Base-by-base conservation (phyloP, 2,329 filamentous ascomycete species). In the Fusarium dimerum region DNA sequence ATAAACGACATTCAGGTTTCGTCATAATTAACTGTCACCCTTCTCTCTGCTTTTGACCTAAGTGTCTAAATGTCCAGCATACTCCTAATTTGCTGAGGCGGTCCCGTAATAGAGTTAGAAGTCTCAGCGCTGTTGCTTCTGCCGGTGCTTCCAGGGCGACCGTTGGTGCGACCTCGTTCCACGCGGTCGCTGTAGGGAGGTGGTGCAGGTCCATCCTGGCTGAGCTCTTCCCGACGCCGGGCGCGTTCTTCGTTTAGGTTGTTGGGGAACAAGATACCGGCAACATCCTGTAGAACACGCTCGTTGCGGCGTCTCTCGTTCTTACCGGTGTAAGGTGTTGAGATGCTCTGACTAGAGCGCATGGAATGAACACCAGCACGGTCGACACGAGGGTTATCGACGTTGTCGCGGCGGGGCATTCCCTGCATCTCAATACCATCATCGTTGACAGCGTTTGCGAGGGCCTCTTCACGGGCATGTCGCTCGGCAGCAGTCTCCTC, bases 1-100 rank as follows among this genome's bases (percentile, higher is more conserved):
- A 41, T 50, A 44, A 51, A 36, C 32, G 13, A 36, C 32, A 36
- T 36, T 36, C 32, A 36, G 32, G 32, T 36, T 26, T 32, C 47
- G 45, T 32, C 49, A 41, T 40, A 57, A 49, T 29, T 44, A 54
- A 16, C 48, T 45, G 29, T 30, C 13, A 36, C 41, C 40, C 47
- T 45, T 26, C 39, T 54, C 30, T 6, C 11, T 36, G 32, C 32
- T 12, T 3, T 12, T 12, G 29, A 10, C 9, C 32, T 26, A 10
- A 15, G 29, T 16, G 29, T 11, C 49, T 68, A 84, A 13, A 84
- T 63, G 60, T 85, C 82, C 60, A 85, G 59, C 82, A 85, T 85
- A 63, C 82, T 84, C 61, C 71, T 74, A 6, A 84, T 69, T 61
- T 81, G 76, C 63, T 82, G 79, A n/a, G 80, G 79, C 48, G 75